Percentiles rank a stretch among this genome's conserved stretches.
These are phyloP conservation scores for Immersiella caudata DNA, from an alignment of 495 filamentous ascomycete species.

Conservation along the genomic window DNA sequence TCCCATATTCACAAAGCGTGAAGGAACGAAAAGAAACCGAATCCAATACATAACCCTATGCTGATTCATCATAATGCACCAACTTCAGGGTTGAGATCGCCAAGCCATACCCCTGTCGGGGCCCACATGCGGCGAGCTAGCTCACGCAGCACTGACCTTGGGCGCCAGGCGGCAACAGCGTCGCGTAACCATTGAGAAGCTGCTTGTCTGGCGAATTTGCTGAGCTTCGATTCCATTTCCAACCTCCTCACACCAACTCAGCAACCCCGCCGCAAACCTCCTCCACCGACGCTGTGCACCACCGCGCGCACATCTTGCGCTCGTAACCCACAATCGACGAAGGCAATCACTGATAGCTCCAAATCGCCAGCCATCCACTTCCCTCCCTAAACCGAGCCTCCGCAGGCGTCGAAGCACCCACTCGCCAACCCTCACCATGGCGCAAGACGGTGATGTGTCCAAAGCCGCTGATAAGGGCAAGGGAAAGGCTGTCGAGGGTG, in stretches of 20 bases:
- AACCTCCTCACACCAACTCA: conserved; percentile 15
- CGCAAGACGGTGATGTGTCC: conserved; percentile 85
- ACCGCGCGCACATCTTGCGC: not conserved
- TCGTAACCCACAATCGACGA: conserved; percentile 3
- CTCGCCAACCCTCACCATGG: conserved; percentile 60
- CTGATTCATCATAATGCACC: not conserved
- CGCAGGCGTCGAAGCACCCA: conserved; percentile 14
- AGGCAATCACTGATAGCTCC: not conserved
- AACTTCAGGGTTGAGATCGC: not conserved
- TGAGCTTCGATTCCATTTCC: conserved; percentile 33
- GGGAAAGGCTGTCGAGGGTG: conserved; percentile 74
- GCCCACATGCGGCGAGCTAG: conserved; percentile 18
- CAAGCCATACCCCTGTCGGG: not conserved
- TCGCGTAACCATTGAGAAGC: conserved; percentile 44
- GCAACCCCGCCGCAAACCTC: conserved; percentile 9
- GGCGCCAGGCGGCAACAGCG: conserved; percentile 45
- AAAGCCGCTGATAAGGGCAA: conserved; percentile 92
- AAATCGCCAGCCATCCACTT: not conserved
- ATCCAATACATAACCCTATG: not conserved
- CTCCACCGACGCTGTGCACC: not conserved
- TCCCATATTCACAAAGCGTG: not conserved
- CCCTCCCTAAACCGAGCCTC: not conserved
- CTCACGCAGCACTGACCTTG: conserved; percentile 28
- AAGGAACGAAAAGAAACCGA: not conserved
- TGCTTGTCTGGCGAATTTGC: conserved; percentile 33